A percentile compares a stretch with the other conserved stretches of the same genome.
These are phyloP conservation scores for Gaeumannomyces tritici DNA, from an alignment of 2,329 filamentous ascomycete genomes.

Conservation along the genomic window DNA sequence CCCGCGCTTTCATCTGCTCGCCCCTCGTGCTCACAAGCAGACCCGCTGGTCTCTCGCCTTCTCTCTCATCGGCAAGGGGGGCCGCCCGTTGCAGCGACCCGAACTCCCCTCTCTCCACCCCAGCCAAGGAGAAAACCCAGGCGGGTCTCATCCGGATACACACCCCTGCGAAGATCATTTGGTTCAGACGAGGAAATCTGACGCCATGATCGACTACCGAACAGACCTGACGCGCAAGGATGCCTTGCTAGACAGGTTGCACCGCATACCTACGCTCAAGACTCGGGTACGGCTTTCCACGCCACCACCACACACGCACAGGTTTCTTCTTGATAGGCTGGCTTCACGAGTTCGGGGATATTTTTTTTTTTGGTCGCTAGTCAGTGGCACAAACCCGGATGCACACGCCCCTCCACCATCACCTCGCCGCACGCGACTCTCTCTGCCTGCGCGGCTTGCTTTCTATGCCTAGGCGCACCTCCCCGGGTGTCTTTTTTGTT, in stretches of 20 bases:
- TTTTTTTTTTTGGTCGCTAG: not conserved
- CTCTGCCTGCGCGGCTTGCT: not conserved
- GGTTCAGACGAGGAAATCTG: constrained; percentile 28
- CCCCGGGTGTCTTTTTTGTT: not conserved
- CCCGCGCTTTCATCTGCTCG: not conserved
- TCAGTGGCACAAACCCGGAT: not conserved
- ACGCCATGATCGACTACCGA: constrained; percentile 26
- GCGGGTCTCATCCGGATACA: constrained; percentile 12
- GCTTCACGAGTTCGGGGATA: not conserved
- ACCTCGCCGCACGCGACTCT: not conserved
- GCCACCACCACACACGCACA: not conserved
- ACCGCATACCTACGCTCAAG: constrained; percentile 14
- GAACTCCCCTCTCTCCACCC: constrained; percentile 4
- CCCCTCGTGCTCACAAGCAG: not conserved
- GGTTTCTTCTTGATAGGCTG: not conserved
- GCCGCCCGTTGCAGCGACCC: not conserved
- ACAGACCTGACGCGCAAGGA: constrained; percentile 24
- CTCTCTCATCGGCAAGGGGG: not conserved
- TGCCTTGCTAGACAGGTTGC: constrained; percentile 13
- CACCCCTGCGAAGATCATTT: constrained; percentile 26
- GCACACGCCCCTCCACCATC: not conserved
- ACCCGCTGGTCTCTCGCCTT: not conserved
- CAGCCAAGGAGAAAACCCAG: constrained; percentile 9
- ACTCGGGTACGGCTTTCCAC: not conserved
- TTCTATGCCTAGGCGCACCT: not conserved